phyloP scores from a whole-genome alignment of 2,329 filamentous ascomycete species.

The Arthrobotrys pseudoclavata region DNA sequence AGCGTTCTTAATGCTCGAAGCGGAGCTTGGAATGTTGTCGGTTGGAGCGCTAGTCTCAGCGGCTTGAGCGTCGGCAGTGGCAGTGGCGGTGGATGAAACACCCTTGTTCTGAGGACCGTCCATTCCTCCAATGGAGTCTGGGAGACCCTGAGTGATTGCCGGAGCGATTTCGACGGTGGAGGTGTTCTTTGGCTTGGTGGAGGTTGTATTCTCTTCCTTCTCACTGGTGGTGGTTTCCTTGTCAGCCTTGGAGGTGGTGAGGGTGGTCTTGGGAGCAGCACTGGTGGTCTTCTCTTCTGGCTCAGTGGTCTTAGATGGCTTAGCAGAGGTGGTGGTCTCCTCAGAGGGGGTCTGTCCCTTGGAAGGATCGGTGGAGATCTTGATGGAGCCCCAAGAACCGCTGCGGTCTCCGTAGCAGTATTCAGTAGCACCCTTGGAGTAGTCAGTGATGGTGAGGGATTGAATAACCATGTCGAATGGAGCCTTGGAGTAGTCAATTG shows the following conservation, averaged over 20 bases:
- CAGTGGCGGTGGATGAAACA: slow-evolving; percentile 28
- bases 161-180: slow-evolving; percentile 42
- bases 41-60: slow-evolving; percentile 22
- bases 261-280: slow-evolving; percentile 30
- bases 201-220: slow-evolving; percentile 22
- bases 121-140: slow-evolving; percentile 50
- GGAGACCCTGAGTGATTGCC: slow-evolving; percentile 48
- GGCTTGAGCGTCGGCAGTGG: slow-evolving; percentile 25
- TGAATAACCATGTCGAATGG: slow-evolving; percentile 90
- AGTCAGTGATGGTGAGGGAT: slow-evolving; percentile 83
- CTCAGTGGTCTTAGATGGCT: slow-evolving; percentile 4
- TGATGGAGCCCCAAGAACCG: slow-evolving; percentile 84
- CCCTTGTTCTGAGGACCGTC: slow-evolving; percentile 48
- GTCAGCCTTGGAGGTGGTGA: slow-evolving; percentile 19
- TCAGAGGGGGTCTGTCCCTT: slow-evolving; percentile 8
- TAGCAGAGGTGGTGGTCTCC: not conserved
- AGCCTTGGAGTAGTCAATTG: slow-evolving; percentile 83
- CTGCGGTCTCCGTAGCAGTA: slow-evolving; percentile 85
- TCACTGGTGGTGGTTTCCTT: slow-evolving; percentile 34
- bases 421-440: slow-evolving; percentile 85
- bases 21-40: slow-evolving; percentile 30
- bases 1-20: slow-evolving; percentile 47
- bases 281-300: slow-evolving; percentile 34
- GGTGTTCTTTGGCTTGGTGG: slow-evolving; percentile 40
- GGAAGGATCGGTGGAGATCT: slow-evolving; percentile 63